Conservation (phyloP, 306 rosid genomes). For the Acmispon strigosus region DNA sequence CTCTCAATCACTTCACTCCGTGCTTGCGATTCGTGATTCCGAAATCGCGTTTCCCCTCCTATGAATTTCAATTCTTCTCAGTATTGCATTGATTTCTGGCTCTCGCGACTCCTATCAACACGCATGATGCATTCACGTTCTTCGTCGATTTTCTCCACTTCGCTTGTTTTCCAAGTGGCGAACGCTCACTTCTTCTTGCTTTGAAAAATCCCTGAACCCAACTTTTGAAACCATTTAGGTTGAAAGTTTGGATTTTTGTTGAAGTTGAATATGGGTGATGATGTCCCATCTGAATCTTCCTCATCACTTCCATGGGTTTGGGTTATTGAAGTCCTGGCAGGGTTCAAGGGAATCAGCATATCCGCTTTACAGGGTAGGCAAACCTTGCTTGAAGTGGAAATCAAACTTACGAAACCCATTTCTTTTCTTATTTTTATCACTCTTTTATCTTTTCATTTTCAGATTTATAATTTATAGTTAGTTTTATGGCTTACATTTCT, state of each 20-base stretch:
- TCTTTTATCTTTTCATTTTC: not conserved
- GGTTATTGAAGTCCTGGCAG: conserved; percentile 64
- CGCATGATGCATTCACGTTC: not conserved
- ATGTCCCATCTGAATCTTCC: conserved; percentile 16
- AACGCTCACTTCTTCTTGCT: not conserved
- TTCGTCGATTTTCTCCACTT: not conserved
- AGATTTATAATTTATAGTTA: not conserved
- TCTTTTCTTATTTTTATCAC: not conserved
- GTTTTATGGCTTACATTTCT: not conserved
- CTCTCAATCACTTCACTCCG: too few species aligned
- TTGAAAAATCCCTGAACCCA: not conserved
- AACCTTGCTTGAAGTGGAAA: not conserved
- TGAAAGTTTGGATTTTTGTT: not conserved
- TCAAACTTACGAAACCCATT: not conserved
- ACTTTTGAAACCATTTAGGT: not conserved
- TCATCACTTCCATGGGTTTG: conserved; percentile 54
- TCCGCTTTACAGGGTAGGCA: conserved; percentile 42
- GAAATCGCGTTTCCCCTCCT: not conserved
- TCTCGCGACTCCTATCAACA: too few species aligned
- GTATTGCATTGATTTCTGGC: too few species aligned
- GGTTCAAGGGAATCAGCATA: conserved; percentile 20
- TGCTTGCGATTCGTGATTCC: not conserved
- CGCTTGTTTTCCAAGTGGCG: too few species aligned
- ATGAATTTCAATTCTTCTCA: not conserved
- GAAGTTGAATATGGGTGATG: conserved; percentile 25